Evolutionary conservation across 192 early-diverging fungal genomes (phyloP).

Genomic region (Podila epigama): DNA sequence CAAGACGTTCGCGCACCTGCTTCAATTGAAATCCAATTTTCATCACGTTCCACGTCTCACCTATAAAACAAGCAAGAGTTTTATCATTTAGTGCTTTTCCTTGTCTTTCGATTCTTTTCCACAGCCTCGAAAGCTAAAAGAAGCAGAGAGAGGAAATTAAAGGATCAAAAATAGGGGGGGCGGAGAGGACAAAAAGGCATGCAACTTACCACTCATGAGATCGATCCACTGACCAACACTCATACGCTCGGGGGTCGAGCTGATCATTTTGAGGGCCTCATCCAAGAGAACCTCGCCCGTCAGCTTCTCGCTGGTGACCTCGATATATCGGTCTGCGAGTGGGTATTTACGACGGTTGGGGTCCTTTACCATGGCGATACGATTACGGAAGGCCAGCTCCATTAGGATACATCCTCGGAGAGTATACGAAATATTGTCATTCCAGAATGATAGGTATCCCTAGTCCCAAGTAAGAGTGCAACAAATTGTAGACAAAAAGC

Average conservation of each 20-base stretch:
- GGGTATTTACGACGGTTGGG: conserved; percentile 75
- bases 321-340: conserved; percentile 83
- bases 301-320: conserved; percentile 80
- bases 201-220: conserved; percentile 86
- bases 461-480: conserved; percentile 40
- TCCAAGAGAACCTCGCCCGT: conserved; percentile 97
- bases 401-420: conserved; percentile 95
- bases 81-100: neutral
- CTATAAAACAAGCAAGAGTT: conserved; percentile 48
- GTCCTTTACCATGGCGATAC: conserved; percentile 90
- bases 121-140: neutral
- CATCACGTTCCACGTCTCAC: conserved; percentile 98
- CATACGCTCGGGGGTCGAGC: conserved; percentile 77
- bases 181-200: neutral
- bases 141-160: neutral
- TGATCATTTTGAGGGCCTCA: conserved; percentile 92
- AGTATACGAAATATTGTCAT: conserved; percentile 98
- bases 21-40: conserved; percentile 98
- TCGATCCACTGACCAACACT: conserved; percentile 96
- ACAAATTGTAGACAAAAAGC: neutral
- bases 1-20: conserved; percentile 95
- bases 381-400: conserved; percentile 92
- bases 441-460: conserved; percentile 99
- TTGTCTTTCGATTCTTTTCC: too few relatives aligned
- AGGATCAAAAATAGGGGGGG: neutral